phyloP scores from a whole-genome alignment of 163 green algal species.

The Trebouxia gelatinosa region DNA sequence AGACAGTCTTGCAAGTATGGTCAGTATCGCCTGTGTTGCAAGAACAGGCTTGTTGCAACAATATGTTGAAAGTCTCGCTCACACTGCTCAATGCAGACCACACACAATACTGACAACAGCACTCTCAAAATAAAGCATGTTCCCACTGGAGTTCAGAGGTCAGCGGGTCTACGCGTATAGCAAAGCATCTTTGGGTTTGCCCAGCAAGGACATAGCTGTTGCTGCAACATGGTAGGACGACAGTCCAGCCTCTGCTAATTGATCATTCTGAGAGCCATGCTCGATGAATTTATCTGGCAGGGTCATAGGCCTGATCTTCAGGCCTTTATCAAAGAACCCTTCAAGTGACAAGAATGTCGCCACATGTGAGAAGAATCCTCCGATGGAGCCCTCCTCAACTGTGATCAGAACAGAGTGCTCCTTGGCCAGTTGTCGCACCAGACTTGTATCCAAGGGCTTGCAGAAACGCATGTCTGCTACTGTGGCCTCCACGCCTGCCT shows the following conservation, averaged over 20 bases:
- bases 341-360: conserved; percentile 73
- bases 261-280: conserved; percentile 88
- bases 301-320: conserved; percentile 95
- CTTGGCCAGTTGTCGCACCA: conserved; percentile 66
- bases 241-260: conserved; percentile 91
- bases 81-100: too few species aligned
- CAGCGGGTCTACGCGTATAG: not conserved
- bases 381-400: conserved; percentile 97
- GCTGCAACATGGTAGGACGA: conserved; percentile 84
- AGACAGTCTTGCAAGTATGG: too few species aligned
- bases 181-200: conserved; percentile 28
- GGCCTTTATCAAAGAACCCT: conserved; percentile 87
- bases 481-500: conserved; percentile 79
- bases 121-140: too few species aligned
- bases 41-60: too few species aligned
- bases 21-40: too few species aligned
- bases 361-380: conserved; percentile 96
- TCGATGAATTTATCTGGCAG: conserved; percentile 98
- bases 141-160: too few species aligned
- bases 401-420: conserved; percentile 91
- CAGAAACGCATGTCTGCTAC: conserved; percentile 98
- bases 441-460: conserved; percentile 94
- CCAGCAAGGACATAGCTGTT: conserved; percentile 79
- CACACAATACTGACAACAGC: too few species aligned
- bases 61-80: too few species aligned